Percentiles rank a stretch among this genome's conserved stretches.
Conservation (phyloP, 148 eudicot genomes). For the Rhododendron henanense region DNA sequence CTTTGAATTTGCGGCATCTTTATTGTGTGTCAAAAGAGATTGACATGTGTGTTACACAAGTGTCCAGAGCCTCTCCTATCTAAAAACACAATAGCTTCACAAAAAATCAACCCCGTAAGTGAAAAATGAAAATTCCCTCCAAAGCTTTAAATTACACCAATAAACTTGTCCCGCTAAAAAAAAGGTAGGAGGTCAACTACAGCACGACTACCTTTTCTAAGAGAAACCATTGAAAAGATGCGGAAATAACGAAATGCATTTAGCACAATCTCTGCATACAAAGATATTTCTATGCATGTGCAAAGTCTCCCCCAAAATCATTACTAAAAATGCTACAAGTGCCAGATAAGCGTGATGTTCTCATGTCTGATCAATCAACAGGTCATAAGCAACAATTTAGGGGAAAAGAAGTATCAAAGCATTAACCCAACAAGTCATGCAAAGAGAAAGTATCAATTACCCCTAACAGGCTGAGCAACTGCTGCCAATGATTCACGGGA, state of each 20-base stretch:
- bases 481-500: constrained; percentile 20
- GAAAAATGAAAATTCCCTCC: background rate
- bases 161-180: background rate
- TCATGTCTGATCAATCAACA: background rate
- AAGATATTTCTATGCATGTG: background rate
- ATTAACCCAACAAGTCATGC: background rate
- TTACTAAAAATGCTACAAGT: background rate
- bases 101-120: background rate
- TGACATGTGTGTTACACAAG: background rate
- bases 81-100: background rate
- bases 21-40: background rate
- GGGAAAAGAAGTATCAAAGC: background rate
- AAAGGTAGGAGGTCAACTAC: background rate
- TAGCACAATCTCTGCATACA: background rate
- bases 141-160: background rate
- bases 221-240: background rate
- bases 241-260: background rate
- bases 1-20: background rate
- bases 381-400: background rate
- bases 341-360: background rate
- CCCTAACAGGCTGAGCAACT: constrained; percentile 33
- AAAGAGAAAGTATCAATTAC: constrained; percentile 23
- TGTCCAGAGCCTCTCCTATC: background rate
- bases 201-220: background rate
- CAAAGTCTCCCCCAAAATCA: background rate